Base-by-base conservation (phyloP, 192 early-diverging fungal species). In the Coemansia sp. region DNA sequence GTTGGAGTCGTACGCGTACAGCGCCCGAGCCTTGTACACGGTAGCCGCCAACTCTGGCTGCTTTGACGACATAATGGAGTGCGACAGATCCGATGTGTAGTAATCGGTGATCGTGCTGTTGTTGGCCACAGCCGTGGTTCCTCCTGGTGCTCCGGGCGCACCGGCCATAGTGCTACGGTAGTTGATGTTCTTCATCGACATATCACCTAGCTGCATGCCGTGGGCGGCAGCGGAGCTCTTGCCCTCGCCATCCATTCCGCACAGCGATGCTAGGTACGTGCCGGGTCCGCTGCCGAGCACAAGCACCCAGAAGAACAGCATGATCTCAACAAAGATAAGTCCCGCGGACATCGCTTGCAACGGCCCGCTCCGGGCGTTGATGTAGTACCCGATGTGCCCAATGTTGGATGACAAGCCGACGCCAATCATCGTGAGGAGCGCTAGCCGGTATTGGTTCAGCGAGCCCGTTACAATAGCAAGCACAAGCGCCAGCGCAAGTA, bases 1-100 rank as follows among this genome's bases (percentile, higher is more conserved):
- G 78, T 92, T 97, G 28, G 96, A 93, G 15, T 90, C 86, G 75
- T 98, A 93, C 60, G 85, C 71, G 66, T 93, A 90, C 63, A 91
- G 69, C 26, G 91, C 91, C 33, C 84, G 81, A 3, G 89, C 88
- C 71, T 88, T 87, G 75, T 72, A 77, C 46, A 74, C 87, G 67
- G 61, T 86, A 71, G 56, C 84, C 6, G 64, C 31, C 40, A 67
- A 58, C 7, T 79, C 77, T 43, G 64, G 51, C 46, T 45, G 71
- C 67, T 86, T 53, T 67, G 72, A 7, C 67, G 70, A 40, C 80
- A 67, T 77, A 55, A 39, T 60, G 60, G 48, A 79, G 66, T 59
- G 74, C 67, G 35, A 68, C 49, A 66, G 55, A 63, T 62, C 77
- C 21, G 70, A 74, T 70, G 64, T 65, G 60, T 76, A 82, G 53